A percentile compares a stretch with the other conserved stretches of the same genome.
Evolutionary conservation across 1,284 basidiomycete species (phyloP).

Genomic region (Naganishia liquefaciens): DNA sequence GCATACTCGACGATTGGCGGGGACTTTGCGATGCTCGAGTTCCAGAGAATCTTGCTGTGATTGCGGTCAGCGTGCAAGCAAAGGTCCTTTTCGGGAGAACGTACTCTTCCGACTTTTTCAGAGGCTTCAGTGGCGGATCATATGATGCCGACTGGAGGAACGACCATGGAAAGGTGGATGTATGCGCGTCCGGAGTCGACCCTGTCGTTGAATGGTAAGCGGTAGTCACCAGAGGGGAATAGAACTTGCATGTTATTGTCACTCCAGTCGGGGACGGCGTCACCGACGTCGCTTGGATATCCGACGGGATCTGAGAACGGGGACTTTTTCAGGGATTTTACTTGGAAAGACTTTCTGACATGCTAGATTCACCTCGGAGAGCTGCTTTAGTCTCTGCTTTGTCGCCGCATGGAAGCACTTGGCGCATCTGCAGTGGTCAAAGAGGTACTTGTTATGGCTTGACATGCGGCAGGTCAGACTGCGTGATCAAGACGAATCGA

Average conservation of each 20-base stretch:
- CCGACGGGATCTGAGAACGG: slow-evolving; percentile 65
- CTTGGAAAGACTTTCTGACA: background rate
- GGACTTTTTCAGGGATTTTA: background rate
- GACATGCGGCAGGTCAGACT: background rate
- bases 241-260: slow-evolving; percentile 38
- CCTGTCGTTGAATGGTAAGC: slow-evolving; percentile 54
- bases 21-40: slow-evolving; percentile 68
- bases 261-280: slow-evolving; percentile 34
- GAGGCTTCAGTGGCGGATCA: slow-evolving; percentile 36
- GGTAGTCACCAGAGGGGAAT: background rate
- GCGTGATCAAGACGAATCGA: background rate
- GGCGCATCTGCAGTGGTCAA: slow-evolving; percentile 86
- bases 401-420: slow-evolving; percentile 85
- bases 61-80: slow-evolving; percentile 17
- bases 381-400: slow-evolving; percentile 84
- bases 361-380: slow-evolving; percentile 64
- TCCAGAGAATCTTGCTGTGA: slow-evolving; percentile 75
- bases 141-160: slow-evolving; percentile 43
- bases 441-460: slow-evolving; percentile 66
- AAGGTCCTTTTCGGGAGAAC: background rate
- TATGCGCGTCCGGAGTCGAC: slow-evolving; percentile 65
- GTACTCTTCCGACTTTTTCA: slow-evolving; percentile 33
- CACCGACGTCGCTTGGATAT: slow-evolving; percentile 57
- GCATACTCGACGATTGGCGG: slow-evolving; percentile 76
- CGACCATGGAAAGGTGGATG: slow-evolving; percentile 71